Evolutionary conservation across 2,329 filamentous ascomycete genomes (phyloP).

Genomic region (Mariannaea sp.): DNA sequence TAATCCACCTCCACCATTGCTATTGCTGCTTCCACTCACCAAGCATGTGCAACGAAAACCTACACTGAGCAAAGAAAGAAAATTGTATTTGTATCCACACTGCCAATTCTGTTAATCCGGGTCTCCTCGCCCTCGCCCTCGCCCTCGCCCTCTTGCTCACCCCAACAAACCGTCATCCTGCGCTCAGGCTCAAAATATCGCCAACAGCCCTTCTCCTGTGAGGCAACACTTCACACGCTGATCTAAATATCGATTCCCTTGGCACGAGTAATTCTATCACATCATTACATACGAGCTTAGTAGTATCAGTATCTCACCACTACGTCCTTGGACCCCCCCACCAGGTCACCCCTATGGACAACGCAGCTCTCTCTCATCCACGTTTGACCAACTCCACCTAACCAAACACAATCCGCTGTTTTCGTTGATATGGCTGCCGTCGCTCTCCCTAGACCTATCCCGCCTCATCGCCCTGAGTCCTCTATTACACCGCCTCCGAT

Average conservation of each 20-base stretch:
- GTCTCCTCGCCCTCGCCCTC: slow-evolving; percentile 20
- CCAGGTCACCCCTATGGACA: neutral
- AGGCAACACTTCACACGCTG: slow-evolving; percentile 18
- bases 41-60: slow-evolving; percentile 33
- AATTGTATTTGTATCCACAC: slow-evolving; percentile 27
- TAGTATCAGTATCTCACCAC: slow-evolving; percentile 7
- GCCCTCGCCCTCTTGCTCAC: slow-evolving; percentile 20
- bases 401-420: slow-evolving; percentile 9
- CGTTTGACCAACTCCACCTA: neutral
- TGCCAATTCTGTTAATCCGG: slow-evolving; percentile 22
- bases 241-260: slow-evolving; percentile 18
- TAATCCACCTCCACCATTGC: too few species aligned
- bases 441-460: slow-evolving; percentile 55
- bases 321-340: slow-evolving; percentile 3
- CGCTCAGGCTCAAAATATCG: slow-evolving; percentile 14
- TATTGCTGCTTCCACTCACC: slow-evolving; percentile 12
- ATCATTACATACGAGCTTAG: slow-evolving; percentile 1
- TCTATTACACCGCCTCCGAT: slow-evolving; percentile 50
- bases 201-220: slow-evolving; percentile 15
- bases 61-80: slow-evolving; percentile 26
- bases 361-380: neutral
- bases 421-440: slow-evolving; percentile 57
- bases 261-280: neutral
- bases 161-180: slow-evolving; percentile 24
- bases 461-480: slow-evolving; percentile 51